A percentile compares a stretch with the other conserved stretches of the same genome.
These are phyloP conservation scores for Chrysosporium keratinophilum DNA, from an alignment of 2,329 filamentous ascomycete species.

Conservation along the genomic window DNA sequence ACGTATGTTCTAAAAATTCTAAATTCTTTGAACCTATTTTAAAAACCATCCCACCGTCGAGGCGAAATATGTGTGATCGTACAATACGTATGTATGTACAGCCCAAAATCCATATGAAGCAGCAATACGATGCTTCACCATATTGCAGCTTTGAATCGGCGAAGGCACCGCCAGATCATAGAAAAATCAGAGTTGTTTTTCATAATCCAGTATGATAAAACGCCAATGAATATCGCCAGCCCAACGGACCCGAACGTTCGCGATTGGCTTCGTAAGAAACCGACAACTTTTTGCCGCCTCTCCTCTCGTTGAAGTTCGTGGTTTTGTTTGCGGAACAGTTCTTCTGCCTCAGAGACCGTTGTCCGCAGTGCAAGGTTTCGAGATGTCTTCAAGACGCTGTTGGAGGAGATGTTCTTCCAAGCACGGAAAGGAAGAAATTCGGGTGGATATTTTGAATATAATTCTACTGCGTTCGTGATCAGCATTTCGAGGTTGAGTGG, in stretches of 20 bases:
- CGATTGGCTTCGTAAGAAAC: constrained; percentile 53
- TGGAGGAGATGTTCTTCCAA: constrained; percentile 62
- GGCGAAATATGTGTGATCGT: too few relatives aligned
- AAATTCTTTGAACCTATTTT: too few relatives aligned
- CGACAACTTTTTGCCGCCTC: constrained; percentile 41
- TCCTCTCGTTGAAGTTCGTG: constrained; percentile 61
- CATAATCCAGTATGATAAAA: constrained; percentile 58
- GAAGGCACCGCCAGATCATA: neutral
- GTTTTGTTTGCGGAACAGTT: constrained; percentile 60
- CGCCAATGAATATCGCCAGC: constrained; percentile 55
- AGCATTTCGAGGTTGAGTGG: constrained; percentile 70
- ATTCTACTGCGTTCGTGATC: constrained; percentile 52
- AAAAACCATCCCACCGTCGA: too few relatives aligned
- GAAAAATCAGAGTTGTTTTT: constrained; percentile 22
- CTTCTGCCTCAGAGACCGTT: constrained; percentile 54
- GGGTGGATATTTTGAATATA: constrained; percentile 61
- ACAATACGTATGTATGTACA: too few relatives aligned
- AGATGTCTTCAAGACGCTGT: constrained; percentile 79
- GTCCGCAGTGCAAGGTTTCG: constrained; percentile 46
- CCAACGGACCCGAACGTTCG: constrained; percentile 52
- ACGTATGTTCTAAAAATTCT: too few relatives aligned
- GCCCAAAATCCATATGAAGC: neutral
- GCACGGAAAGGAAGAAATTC: constrained; percentile 51
- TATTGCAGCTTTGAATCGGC: neutral
- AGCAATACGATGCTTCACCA: neutral